These are phyloP conservation scores for Perilla frutescens DNA, from an alignment of 257 asterid species.

Conservation along the genomic window DNA sequence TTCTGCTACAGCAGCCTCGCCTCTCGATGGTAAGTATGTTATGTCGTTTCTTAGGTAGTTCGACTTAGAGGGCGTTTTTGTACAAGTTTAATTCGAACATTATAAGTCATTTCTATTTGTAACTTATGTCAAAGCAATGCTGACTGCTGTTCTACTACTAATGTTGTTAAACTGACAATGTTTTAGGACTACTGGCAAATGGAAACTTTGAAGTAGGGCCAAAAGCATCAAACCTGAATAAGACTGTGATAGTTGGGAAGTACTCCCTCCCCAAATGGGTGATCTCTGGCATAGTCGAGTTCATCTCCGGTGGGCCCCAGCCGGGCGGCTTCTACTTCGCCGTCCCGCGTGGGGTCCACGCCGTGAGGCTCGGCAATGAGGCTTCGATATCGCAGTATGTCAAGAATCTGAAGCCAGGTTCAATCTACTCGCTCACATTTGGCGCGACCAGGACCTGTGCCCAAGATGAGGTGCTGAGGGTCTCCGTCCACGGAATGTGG, in stretches of 20 bases:
- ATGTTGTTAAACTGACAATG: conserved; percentile 1
- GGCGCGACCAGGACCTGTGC: conserved; percentile 86
- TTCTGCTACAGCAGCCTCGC: conserved; percentile 39
- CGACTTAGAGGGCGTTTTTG: neutral
- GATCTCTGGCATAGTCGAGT: conserved; percentile 70
- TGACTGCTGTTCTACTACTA: neutral
- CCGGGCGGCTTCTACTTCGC: conserved; percentile 70
- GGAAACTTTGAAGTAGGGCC: conserved; percentile 80
- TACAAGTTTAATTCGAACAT: neutral
- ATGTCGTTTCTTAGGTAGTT: neutral
- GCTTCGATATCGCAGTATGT: conserved; percentile 67
- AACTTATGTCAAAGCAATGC: neutral
- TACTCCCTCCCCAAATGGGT: conserved; percentile 79
- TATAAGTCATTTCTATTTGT: neutral
- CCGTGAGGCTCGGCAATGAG: conserved; percentile 76
- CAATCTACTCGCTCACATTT: conserved; percentile 57
- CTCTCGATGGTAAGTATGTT: conserved; percentile 57
- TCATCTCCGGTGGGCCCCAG: conserved; percentile 77
- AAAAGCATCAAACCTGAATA: conserved; percentile 52
- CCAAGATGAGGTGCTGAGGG: conserved; percentile 65
- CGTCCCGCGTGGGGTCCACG: conserved; percentile 75
- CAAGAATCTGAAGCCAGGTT: conserved; percentile 44
- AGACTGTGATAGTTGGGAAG: conserved; percentile 64
- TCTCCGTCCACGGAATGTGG: conserved; percentile 57
- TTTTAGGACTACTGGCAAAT: conserved; percentile 58